Base-by-base conservation (phyloP, 805 yeast species). In the Candida caryicola region DNA sequence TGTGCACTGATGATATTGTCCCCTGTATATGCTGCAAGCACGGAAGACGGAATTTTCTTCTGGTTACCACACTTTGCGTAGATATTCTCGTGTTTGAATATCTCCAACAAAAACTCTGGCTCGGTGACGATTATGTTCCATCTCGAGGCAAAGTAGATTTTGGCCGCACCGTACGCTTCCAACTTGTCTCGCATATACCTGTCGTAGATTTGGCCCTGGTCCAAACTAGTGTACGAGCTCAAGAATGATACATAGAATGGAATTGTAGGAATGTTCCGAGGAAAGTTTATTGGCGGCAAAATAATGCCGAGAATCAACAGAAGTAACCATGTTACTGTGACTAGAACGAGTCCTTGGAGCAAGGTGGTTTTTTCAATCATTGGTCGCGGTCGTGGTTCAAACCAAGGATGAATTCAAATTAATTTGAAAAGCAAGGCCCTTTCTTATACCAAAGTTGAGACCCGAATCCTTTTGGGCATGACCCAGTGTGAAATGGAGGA, bases 1-100 rank as follows among this genome's bases (percentile, higher is more conserved):
- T 77, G 81, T 0, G 82, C 74, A 45, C 82, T 76, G 15, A 79
- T 78, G 3, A 79, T 66, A 46, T 79, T 78, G 38, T 77, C 82
- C 0, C 84, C 84, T 1, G 82, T 74, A 43, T 78, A 79, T 3
- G 66, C 61, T 1, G 81, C 70, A 19, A 77, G 48, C 5, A 77
- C 75, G 5, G 81, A 67, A 40, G 73, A 62, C 0, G 82, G 82
- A 14, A 77, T 76, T 50, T 79, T 79, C 40, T 69, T 65, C 15
- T 76, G 80, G 40, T 79, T 79, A 0, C 84, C 84, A 49, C 81
- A 75, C 44, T 79, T 79, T 3, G 76, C 77, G 55, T 67, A 79
- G 1, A 66, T 54, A 14, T 68, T 61, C 40, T 77, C 81, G 36
- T 76, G 65, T 46, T 64, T 71, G 43, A 77, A 66, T 5, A 78